These are phyloP conservation scores for Craspedostauros australis DNA, from an alignment of 108 stramenopile species.

Conservation along the genomic window DNA sequence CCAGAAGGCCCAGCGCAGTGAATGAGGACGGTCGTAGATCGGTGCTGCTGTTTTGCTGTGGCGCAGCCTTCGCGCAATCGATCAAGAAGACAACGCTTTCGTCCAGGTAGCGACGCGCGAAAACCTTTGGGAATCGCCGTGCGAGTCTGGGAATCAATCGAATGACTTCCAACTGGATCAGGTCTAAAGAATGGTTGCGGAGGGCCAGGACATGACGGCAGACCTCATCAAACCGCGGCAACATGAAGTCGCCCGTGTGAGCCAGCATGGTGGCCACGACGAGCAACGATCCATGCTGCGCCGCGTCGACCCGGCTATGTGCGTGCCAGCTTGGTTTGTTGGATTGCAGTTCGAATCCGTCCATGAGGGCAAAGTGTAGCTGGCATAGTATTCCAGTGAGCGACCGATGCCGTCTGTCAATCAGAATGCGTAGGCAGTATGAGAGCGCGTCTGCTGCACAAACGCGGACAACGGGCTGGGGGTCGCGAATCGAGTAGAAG, in stretches of 20 bases:
- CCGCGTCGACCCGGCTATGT: conserved; percentile 32
- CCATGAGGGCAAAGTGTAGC: conserved; percentile 64
- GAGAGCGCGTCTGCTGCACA: conserved; percentile 91
- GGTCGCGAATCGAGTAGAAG: conserved; percentile 74
- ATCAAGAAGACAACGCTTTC: conserved; percentile 73
- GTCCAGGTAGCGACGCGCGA: conserved; percentile 79
- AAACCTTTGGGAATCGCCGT: conserved; percentile 64
- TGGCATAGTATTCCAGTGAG: conserved; percentile 65
- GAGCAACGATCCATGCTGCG: conserved; percentile 88
- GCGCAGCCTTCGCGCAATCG: conserved; percentile 36
- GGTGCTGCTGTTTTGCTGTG: conserved; percentile 36
- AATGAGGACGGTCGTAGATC: conserved; percentile 81
- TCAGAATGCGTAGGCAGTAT: conserved; percentile 68
- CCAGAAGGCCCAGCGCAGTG: conserved; percentile 81
- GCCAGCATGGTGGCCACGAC: conserved; percentile 80
- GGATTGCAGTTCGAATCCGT: conserved; percentile 41
- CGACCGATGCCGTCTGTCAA: conserved; percentile 60
- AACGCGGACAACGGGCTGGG: conserved; percentile 78
- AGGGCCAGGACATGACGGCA: conserved; percentile 79
- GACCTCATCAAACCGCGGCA: conserved; percentile 89
- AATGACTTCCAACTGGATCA: conserved; percentile 83
- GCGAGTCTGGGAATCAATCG: conserved; percentile 88
- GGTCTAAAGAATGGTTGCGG: conserved; percentile 47
- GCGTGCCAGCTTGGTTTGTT: conserved; percentile 25
- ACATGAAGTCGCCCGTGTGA: conserved; percentile 85